These are phyloP conservation scores for Biancaea sappan DNA, from an alignment of 306 rosid species.

Conservation along the genomic window DNA sequence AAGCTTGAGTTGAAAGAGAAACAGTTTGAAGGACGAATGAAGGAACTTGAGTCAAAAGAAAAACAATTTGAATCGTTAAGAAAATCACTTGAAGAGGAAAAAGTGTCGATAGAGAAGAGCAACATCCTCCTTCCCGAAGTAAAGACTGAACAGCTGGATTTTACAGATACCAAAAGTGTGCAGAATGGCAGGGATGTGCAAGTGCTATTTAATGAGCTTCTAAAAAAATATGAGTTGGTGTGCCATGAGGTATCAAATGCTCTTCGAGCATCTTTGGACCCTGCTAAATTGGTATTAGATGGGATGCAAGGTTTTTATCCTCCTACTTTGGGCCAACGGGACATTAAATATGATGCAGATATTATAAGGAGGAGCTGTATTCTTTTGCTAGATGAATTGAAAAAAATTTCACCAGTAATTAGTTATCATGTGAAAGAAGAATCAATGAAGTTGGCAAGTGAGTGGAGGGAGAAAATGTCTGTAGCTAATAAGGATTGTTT, in stretches of 20 bases:
- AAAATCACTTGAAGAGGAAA: conserved; percentile 24
- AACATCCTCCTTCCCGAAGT: conserved; percentile 19
- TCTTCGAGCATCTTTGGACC: conserved; percentile 41
- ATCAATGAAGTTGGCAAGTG: conserved; percentile 43
- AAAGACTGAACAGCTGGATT: conserved; percentile 27
- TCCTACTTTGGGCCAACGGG: conserved; percentile 16
- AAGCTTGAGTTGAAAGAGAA: conserved; percentile 28
- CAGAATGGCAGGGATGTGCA: conserved; percentile 38
- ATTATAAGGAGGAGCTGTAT: conserved; percentile 44
- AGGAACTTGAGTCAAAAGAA: conserved; percentile 37
- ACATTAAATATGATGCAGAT: conserved; percentile 31
- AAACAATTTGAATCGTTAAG: conserved; percentile 22
- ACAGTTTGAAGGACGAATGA: conserved; percentile 22
- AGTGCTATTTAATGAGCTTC: conserved; percentile 35
- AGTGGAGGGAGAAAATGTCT: conserved; percentile 50
- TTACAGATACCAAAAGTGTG: neutral
- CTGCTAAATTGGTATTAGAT: conserved; percentile 51
- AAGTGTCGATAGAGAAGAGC: conserved; percentile 25
- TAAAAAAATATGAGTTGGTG: conserved; percentile 37
- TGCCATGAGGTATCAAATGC: conserved; percentile 22
- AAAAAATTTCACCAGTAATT: conserved; percentile 42
- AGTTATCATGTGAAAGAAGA: conserved; percentile 42
- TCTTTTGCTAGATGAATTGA: conserved; percentile 45
- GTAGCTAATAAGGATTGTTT: conserved; percentile 10
- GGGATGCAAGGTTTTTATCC: conserved; percentile 50